Base-by-base conservation (phyloP, 2,329 filamentous ascomycete species). In the Aspergillus floridensis region DNA sequence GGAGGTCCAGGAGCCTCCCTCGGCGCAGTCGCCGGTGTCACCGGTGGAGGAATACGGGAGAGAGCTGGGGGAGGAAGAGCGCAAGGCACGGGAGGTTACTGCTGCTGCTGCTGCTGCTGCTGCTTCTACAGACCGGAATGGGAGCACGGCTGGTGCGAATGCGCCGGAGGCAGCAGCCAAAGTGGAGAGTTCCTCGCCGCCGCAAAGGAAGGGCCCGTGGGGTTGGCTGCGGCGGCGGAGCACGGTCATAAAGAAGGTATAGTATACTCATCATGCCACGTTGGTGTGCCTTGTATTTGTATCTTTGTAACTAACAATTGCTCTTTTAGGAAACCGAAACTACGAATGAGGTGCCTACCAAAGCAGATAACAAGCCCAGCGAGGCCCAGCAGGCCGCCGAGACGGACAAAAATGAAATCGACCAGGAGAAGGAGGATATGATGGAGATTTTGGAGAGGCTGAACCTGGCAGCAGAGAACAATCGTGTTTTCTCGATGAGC, bases 401-500 rank as follows among this genome's bases (percentile, higher is more conserved):
- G 51, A 31, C 48, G 49, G 44, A 58, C 66, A 62, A 77, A 63
- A 58, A 81, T 75, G 72, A 83, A 53, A 68, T 74, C n/a, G 74
- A 82, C 60, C 80, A 84, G 66, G 87, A 92, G 69, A 80, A 88
- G 62, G 81, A 86, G 57, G 95, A 97, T 67, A 85, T 98, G 60
- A 86, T 85, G 44, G 83, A 85, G 31, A 86, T 96, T 22, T 88
- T 99, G 29, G 90, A 96, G 70, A 85, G 90, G 49, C 84, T 99
- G 62, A 93, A 96, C 71, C 86, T 96, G 32, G 86, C 89, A 5
- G 90, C 91, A 5, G 85, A 89, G 65, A 93, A 96, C 80, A 95
- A 96, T 78, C 88, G 88, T 59, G 91, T 91, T 61, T 91, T 97
- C 74, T 88, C 88, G 12, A 84, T 96, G 59, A 91, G 90, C n/a